Percentiles rank a stretch among this genome's conserved stretches.
Conservation (phyloP, 306 rosid genomes). For the Quercus bicolor region DNA sequence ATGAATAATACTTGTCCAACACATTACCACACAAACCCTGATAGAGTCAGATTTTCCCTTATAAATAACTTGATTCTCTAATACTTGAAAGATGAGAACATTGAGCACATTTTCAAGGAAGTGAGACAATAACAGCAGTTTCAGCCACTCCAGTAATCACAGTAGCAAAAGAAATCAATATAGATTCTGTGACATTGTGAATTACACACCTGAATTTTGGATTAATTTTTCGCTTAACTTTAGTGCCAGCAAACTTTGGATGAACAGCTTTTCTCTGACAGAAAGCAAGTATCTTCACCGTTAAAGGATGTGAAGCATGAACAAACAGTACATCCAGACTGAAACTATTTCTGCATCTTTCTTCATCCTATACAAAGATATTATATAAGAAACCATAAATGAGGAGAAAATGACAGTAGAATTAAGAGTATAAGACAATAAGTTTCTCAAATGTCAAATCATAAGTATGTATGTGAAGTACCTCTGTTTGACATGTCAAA, state of each 20-base stretch:
- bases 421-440: neutral
- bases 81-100: neutral
- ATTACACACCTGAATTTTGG: slow-evolving; percentile 17
- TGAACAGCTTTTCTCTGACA: neutral
- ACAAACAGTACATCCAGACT: slow-evolving; percentile 16
- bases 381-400: neutral
- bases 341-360: slow-evolving; percentile 20
- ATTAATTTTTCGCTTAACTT: slow-evolving; percentile 4
- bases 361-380: slow-evolving; percentile 21
- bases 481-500: neutral
- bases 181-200: neutral
- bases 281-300: slow-evolving; percentile 1
- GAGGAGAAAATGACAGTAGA: neutral
- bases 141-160: neutral
- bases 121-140: neutral
- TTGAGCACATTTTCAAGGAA: too few relatives aligned
- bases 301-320: slow-evolving; percentile 18
- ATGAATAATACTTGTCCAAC: neutral
- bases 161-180: neutral
- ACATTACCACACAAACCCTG: neutral
- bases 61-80: neutral
- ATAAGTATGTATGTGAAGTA: neutral
- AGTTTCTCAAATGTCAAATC: neutral
- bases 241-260: neutral
- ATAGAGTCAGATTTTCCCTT: neutral